Evolutionary conservation across 192 early-diverging fungal species (phyloP), one percentile per base, ranked within the genome.

Genomic region (Irineochytrium annulatum): DNA sequence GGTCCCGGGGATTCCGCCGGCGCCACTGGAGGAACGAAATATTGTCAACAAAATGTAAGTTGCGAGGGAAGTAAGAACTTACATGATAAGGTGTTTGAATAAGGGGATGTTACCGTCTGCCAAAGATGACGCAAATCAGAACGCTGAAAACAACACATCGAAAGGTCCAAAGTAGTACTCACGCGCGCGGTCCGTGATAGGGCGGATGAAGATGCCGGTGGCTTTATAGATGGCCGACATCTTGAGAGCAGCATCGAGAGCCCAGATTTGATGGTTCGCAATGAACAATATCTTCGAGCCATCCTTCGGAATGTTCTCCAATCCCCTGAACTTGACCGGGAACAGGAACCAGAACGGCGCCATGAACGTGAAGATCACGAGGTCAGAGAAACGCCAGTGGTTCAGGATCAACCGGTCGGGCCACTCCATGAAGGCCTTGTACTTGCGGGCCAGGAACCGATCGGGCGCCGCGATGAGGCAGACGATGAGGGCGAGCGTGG

Each of bases 391-490:
- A 33, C 5, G 6, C 13, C 32, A 34, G 33, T n/a, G 20, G 33
- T 55, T 22, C 5, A 46, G 33, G 22, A 55, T 6, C 34, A 13
- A 34, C 22, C 19, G 33, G 22, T 55, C 33, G 19, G 54, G 54
- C 17, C 32, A 55, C 20, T 39, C 54, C 54, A 55, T 55, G 41
- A 55, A 55, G 5, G 54, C 54, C 22, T 55, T 55, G 54, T 49
- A 49, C 17, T 5, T 49, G 6, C 22, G 13, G 11, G 6, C 26
- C 11, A 24, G 17, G 24, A 49, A 49, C 13, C 24, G 46, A 24
- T 49, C 46, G 26, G 46, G 46, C 13, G 46, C 46, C 11, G 46
- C 11, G 17, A 49, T 14, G 11, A 49, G 6, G 46, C 46, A 49
- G 6, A 8, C 46, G 46, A 22, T 49, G 46, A 49, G 5, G 8